phyloP scores from a whole-genome alignment of 2,329 filamentous ascomycete genomes.

The Xylariaceae sp. region DNA sequence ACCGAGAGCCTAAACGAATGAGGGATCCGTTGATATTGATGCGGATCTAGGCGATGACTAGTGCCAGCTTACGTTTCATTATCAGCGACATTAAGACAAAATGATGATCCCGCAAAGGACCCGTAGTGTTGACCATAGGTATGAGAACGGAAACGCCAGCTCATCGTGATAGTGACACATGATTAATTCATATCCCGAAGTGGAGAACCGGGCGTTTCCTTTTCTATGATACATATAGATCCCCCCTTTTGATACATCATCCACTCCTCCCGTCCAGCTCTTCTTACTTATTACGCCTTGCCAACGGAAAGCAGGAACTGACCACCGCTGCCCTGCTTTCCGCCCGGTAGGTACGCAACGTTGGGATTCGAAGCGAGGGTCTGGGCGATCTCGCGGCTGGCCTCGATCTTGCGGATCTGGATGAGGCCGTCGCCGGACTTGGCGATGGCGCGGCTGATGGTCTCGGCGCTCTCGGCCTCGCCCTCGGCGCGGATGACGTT shows the following conservation, averaged over 20 bases:
- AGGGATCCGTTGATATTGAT: neutral
- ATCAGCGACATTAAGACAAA: neutral
- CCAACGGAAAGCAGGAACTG: slow-evolving; percentile 58
- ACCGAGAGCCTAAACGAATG: neutral
- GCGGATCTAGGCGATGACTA: too few relatives aligned
- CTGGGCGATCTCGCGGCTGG: slow-evolving; percentile 91
- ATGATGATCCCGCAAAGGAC: neutral
- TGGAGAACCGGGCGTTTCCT: slow-evolving; percentile 37
- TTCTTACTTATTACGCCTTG: slow-evolving; percentile 39
- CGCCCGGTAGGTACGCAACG: slow-evolving; percentile 86
- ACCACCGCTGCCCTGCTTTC: slow-evolving; percentile 60
- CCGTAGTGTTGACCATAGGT: neutral
- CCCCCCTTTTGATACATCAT: slow-evolving; percentile 1
- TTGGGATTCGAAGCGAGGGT: slow-evolving; percentile 90
- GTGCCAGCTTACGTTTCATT: neutral
- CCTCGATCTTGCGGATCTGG: slow-evolving; percentile 96
- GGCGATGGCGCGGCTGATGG: slow-evolving; percentile 89
- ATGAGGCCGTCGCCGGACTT: slow-evolving; percentile 93
- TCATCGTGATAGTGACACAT: slow-evolving; percentile 32
- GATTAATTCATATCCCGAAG: slow-evolving; percentile 37
- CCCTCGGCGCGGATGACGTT: slow-evolving; percentile 98
- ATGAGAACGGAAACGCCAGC: neutral
- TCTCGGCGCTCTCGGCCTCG: slow-evolving; percentile 94
- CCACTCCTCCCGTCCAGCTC: neutral
- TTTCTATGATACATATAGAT: slow-evolving; percentile 32